Conservation (phyloP, 2,329 filamentous ascomycete species). For the Endocalyx cinctus region DNA sequence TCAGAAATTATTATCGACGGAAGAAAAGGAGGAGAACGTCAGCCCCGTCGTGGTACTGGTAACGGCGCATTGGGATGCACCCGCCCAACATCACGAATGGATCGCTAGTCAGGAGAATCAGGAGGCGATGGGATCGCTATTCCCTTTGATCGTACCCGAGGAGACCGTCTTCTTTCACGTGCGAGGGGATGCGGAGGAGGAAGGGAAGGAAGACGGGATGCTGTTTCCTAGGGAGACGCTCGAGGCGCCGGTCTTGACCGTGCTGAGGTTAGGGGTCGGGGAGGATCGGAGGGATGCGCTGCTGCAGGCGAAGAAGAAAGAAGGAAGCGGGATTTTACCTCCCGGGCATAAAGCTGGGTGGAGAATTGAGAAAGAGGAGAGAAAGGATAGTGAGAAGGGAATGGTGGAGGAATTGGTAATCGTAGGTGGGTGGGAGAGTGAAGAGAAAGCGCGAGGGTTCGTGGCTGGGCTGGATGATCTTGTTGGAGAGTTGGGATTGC, state of each 20-base stretch:
- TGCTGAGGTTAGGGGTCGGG: constrained; percentile 11
- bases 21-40: constrained; percentile 4
- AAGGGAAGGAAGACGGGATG: neutral
- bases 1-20: constrained; percentile 7
- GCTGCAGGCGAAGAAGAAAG: neutral
- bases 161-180: constrained; percentile 9
- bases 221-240: constrained; percentile 6
- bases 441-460: constrained; percentile 5
- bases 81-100: constrained; percentile 14
- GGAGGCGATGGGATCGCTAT: constrained; percentile 4
- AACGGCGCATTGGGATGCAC: constrained; percentile 17
- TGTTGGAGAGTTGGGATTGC: constrained; percentile 6
- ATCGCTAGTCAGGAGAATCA: constrained; percentile 11
- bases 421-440: constrained; percentile 11
- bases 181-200: neutral
- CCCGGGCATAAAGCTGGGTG: constrained; percentile 13
- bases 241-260: constrained; percentile 7
- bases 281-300: constrained; percentile 1
- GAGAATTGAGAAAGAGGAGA: constrained; percentile 16
- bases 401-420: constrained; percentile 12
- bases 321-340: constrained; percentile 1
- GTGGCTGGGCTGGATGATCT: constrained; percentile 1
- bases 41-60: constrained; percentile 10
- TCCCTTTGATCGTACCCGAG: neutral
- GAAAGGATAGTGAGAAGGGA: constrained; percentile 5